Conservation (phyloP, 305 asterid species). For the Fraxinus dipetala region DNA sequence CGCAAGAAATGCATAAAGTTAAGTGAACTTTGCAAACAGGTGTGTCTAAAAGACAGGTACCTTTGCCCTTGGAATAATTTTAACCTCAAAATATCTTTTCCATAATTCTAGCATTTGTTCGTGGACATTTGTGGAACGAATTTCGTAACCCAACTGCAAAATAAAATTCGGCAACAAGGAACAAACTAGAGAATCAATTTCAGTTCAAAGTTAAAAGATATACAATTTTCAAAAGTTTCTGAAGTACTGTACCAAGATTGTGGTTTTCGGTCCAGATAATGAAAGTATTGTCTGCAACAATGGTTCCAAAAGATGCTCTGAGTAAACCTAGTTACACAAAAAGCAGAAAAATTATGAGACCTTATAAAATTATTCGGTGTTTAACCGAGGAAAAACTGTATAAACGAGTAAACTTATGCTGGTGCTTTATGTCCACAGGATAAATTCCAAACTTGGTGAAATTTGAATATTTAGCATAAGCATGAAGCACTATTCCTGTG, state of each 20-base stretch:
- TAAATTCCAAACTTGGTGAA: background rate
- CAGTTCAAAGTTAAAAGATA: background rate
- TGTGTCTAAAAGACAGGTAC: slow-evolving; percentile 27
- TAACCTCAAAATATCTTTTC: slow-evolving; percentile 73
- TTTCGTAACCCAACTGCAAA: slow-evolving; percentile 81
- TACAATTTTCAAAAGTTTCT: background rate
- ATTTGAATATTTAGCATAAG: background rate
- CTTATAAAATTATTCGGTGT: background rate
- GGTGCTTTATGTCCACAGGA: background rate
- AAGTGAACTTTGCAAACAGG: background rate
- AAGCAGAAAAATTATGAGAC: background rate
- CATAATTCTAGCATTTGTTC: slow-evolving; percentile 83
- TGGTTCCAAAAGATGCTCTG: slow-evolving; percentile 93
- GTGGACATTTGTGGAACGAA: slow-evolving; percentile 90
- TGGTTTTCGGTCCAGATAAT: slow-evolving; percentile 79
- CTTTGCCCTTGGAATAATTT: slow-evolving; percentile 77
- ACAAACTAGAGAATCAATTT: slow-evolving; percentile 13
- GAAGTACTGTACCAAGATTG: slow-evolving; percentile 56
- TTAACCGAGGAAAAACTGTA: background rate
- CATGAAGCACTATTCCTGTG: background rate
- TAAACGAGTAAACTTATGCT: background rate
- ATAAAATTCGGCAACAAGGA: background rate
- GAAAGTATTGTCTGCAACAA: slow-evolving; percentile 77
- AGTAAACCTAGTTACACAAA: slow-evolving; percentile 59
- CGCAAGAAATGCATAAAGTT: background rate